Base-by-base conservation (phyloP, 306 rosid genomes). In the Carpinus fangiana region DNA sequence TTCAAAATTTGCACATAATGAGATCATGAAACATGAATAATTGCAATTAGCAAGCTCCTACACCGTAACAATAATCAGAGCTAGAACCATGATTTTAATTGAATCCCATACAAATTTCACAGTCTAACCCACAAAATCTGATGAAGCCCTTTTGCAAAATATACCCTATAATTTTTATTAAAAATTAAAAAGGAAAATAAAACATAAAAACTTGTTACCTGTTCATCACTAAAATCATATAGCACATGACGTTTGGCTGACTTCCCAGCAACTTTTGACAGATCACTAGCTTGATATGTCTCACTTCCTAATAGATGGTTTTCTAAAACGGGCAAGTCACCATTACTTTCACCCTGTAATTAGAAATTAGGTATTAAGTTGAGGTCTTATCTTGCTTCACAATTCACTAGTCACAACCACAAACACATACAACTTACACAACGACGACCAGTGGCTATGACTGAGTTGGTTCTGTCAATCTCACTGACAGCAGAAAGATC, bases 381-480 rank as follows among this genome's bases (percentile, higher is more conserved):
- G 80, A 90, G 85, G 83, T 83, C 88, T 77, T 72, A 78, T 68
- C 79, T 79, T 80, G 74, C 85, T 72, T 70, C 78, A 72, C 79
- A 84, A 83, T 83, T 83, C 78, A 86, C 77, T 75, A 79, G 82
- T 76, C 76, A 78, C 76, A 82, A 85, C 79, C 82, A 77, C 77
- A 88, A 92, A 91, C 97, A 95, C 98, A 95, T 95, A 92, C 98
- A 94, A 94, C 98, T 94, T 94, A 94, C 98, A 92, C 90, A 95
- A 90, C 93, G 91, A 82, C 91, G 96, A 95, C 93, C 96, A 31
- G 86, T 79, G 74, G 73, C 76, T 82, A 71, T 52, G 76, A 66
- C 73, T 54, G 87, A 79, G 76, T 77, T 70, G 73, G 70, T 82
- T 79, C 84, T 54, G 16, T 72, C 85, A 77, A 72, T 81, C 80